phyloP scores from a whole-genome alignment of 2,329 filamentous ascomycete genomes.

The Penicillium concentricum region DNA sequence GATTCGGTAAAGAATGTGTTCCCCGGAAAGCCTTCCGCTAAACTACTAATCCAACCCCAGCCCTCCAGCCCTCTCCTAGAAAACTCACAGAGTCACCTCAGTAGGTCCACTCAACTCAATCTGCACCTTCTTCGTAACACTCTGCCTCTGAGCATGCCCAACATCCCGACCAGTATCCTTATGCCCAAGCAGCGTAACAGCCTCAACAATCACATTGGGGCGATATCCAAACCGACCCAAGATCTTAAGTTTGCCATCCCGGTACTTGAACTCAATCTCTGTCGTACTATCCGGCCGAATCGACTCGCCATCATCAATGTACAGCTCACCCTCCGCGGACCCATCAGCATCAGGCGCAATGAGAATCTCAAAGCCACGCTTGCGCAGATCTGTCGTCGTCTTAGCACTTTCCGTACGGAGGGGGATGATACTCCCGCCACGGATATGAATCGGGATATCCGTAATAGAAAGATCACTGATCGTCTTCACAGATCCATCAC shows the following conservation, averaged over 20 bases:
- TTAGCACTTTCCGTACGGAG: slow-evolving; percentile 53
- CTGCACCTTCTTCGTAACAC: slow-evolving; percentile 24
- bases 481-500: slow-evolving; percentile 47
- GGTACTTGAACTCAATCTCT: slow-evolving; percentile 61
- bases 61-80: background rate
- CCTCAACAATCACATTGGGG: slow-evolving; percentile 31
- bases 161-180: slow-evolving; percentile 10
- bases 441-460: slow-evolving; percentile 62
- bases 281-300: slow-evolving; percentile 58
- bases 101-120: slow-evolving; percentile 24
- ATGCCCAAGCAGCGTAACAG: slow-evolving; percentile 35
- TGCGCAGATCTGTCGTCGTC: slow-evolving; percentile 60
- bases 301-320: slow-evolving; percentile 74
- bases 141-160: slow-evolving; percentile 19
- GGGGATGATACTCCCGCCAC: slow-evolving; percentile 61
- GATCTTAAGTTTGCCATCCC: slow-evolving; percentile 43
- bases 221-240: slow-evolving; percentile 30
- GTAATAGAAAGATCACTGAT: slow-evolving; percentile 49
- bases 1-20: background rate
- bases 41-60: background rate
- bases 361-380: slow-evolving; percentile 68
- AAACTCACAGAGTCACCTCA: slow-evolving; percentile 15
- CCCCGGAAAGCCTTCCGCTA: background rate
- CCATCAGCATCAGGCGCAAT: slow-evolving; percentile 65
- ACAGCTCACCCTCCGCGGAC: slow-evolving; percentile 65